Percentiles rank a stretch among this genome's conserved stretches.
Conservation (phyloP, 2,329 filamentous ascomycete genomes). For the Pseudopyrenochaeta lycopersici region DNA sequence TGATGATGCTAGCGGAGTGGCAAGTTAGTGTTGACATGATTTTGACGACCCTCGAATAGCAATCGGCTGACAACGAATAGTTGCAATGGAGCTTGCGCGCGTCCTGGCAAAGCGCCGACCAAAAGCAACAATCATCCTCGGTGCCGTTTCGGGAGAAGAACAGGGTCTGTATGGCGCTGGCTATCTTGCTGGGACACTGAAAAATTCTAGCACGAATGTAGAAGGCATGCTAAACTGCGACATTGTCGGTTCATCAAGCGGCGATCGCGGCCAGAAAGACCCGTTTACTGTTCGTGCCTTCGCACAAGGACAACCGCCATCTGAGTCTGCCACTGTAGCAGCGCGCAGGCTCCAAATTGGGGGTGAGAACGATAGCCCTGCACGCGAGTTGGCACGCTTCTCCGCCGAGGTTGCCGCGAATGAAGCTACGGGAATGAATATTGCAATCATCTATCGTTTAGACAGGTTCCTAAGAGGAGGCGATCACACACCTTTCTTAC, state of each 20-base stretch:
- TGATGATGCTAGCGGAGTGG: conserved; percentile 66
- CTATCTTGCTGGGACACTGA: conserved; percentile 63
- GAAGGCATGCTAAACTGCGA: conserved; percentile 68
- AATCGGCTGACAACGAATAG: conserved; percentile 25
- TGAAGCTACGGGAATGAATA: conserved; percentile 62
- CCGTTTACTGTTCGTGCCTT: conserved; percentile 65
- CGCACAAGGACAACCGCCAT: conserved; percentile 58
- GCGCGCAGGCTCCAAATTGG: conserved; percentile 53
- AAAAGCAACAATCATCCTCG: conserved; percentile 64
- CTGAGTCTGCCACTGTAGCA: conserved; percentile 52
- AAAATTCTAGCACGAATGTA: conserved; percentile 62
- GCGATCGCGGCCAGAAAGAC: conserved; percentile 56
- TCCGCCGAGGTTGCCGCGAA: conserved; percentile 65
- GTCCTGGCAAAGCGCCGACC: conserved; percentile 60
- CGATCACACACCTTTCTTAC: conserved; percentile 65
- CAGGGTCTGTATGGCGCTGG: conserved; percentile 63
- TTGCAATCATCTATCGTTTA: conserved; percentile 64
- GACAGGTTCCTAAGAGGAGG: conserved; percentile 66
- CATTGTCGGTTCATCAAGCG: conserved; percentile 63
- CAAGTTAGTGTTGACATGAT: conserved; percentile 38
- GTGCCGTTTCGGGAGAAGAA: conserved; percentile 66
- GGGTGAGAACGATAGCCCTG: conserved; percentile 64
- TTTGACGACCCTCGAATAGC: not conserved
- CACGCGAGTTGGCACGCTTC: conserved; percentile 64
- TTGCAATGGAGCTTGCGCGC: conserved; percentile 65